These are phyloP conservation scores for Phytopythium ostracodes DNA, from an alignment of 352 stramenopile species.

Conservation along the genomic window DNA sequence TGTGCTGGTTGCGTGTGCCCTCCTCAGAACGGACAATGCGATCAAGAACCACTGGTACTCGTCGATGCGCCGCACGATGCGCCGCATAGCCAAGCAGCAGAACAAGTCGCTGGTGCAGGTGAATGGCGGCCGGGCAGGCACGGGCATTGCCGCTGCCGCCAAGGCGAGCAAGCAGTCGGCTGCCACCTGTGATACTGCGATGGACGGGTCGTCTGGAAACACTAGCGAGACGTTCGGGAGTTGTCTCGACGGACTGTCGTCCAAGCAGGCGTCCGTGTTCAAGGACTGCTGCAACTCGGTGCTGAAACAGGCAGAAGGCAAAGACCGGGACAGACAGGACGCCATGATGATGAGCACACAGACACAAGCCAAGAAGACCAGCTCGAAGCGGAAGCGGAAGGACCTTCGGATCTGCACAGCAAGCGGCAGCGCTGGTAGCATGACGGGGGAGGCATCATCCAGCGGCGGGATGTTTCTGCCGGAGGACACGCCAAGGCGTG, in stretches of 20 bases:
- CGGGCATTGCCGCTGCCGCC: conserved; percentile 14
- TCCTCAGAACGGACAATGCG: conserved; percentile 72
- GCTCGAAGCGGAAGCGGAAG: conserved; percentile 80
- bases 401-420: conserved; percentile 77
- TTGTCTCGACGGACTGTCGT: not conserved
- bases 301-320: conserved; percentile 51
- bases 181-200: conserved; percentile 13
- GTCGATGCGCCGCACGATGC: conserved; percentile 89
- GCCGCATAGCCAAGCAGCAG: conserved; percentile 84
- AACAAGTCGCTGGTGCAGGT: conserved; percentile 57
- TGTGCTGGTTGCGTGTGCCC: too few relatives aligned
- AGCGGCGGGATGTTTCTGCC: conserved; percentile 67
- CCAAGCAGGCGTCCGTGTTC: conserved; percentile 61
- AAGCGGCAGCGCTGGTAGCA: conserved; percentile 9
- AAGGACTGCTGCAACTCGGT: conserved; percentile 76
- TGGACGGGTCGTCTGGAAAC: not conserved
- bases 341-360: conserved; percentile 10
- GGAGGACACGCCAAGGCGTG: conserved; percentile 54
- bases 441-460: conserved; percentile 22
- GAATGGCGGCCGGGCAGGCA: conserved; percentile 5
- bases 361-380: conserved; percentile 48
- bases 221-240: not conserved
- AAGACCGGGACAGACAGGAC: conserved; percentile 7
- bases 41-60: conserved; percentile 92
- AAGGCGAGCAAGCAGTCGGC: conserved; percentile 30